A percentile compares a stretch with the other conserved stretches of the same genome.
Evolutionary conservation across 805 yeast species (phyloP).

Genomic region (Candida saitoana): DNA sequence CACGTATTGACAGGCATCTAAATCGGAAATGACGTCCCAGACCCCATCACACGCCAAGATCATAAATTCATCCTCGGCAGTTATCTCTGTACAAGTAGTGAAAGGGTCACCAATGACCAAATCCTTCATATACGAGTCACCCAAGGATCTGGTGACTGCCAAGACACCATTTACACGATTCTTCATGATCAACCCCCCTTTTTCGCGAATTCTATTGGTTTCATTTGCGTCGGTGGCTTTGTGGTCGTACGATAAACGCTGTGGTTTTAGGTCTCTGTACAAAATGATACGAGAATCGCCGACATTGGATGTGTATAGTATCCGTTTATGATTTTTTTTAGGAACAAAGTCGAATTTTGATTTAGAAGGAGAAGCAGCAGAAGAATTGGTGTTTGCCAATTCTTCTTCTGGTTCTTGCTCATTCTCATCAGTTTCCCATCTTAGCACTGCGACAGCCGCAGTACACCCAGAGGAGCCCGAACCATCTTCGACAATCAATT

Average conservation of each 20-base stretch:
- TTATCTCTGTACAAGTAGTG: conserved; percentile 80
- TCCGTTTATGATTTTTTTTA: conserved; percentile 51
- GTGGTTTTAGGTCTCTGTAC: conserved; percentile 68
- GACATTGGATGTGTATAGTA: conserved; percentile 90
- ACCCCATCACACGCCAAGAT: conserved; percentile 95
- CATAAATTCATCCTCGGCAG: conserved; percentile 64
- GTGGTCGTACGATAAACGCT: conserved; percentile 86
- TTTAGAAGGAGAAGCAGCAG: background rate
- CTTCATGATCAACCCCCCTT: conserved; percentile 86
- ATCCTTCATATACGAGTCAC: conserved; percentile 89
- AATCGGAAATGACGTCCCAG: conserved; percentile 92
- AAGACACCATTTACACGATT: conserved; percentile 93
- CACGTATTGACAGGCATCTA: conserved; percentile 73
- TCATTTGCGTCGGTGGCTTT: conserved; percentile 83
- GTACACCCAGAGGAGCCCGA: conserved; percentile 86
- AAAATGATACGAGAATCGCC: conserved; percentile 89
- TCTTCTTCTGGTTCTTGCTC: conserved; percentile 4
- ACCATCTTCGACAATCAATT: conserved; percentile 53
- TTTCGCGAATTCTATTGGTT: conserved; percentile 63
- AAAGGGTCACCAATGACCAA: conserved; percentile 87
- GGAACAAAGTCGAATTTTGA: conserved; percentile 46
- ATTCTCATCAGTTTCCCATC: conserved; percentile 62
- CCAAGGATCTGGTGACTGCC: conserved; percentile 90
- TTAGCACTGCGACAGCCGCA: conserved; percentile 86
- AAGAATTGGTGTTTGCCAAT: background rate